Percentiles rank a stretch among this genome's conserved stretches.
These are phyloP conservation scores for Myxozyma mucilagina DNA, from an alignment of 805 yeast genomes.

Conservation along the genomic window DNA sequence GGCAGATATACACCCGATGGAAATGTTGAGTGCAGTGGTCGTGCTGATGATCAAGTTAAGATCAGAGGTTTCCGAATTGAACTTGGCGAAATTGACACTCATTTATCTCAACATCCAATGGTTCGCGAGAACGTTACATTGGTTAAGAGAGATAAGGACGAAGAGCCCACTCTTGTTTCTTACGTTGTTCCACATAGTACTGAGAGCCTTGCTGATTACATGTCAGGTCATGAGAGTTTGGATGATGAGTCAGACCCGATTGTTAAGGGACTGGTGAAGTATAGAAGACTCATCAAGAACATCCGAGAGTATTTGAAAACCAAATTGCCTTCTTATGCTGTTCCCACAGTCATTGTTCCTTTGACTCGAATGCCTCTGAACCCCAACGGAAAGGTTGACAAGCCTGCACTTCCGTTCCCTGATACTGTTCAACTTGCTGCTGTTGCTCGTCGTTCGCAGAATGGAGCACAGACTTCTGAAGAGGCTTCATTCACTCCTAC, in stretches of 20 bases:
- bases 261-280: constrained; percentile 75
- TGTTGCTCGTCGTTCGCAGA: constrained; percentile 57
- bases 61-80: constrained; percentile 98
- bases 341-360: constrained; percentile 90
- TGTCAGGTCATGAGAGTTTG: constrained; percentile 43
- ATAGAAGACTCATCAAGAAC: constrained; percentile 74
- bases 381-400: constrained; percentile 98
- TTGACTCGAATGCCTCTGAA: constrained; percentile 83
- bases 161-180: constrained; percentile 87
- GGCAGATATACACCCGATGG: constrained; percentile 98
- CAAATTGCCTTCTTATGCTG: constrained; percentile 88
- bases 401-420: constrained; percentile 95
- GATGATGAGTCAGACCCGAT: constrained; percentile 55
- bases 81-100: constrained; percentile 97
- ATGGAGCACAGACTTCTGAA: constrained; percentile 41
- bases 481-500: constrained; percentile 59
- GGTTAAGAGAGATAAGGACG: constrained; percentile 87
- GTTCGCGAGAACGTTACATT: constrained; percentile 92
- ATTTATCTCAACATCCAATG: constrained; percentile 86
- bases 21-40: constrained; percentile 95
- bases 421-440: constrained; percentile 78
- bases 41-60: constrained; percentile 98
- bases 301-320: constrained; percentile 80
- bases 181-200: constrained; percentile 77
- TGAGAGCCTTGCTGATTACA: constrained; percentile 45